Evolutionary conservation across 2,329 filamentous ascomycete species (phyloP), one percentile per base, ranked within the genome.

Genomic region (Lasiodiplodia theobromae): DNA sequence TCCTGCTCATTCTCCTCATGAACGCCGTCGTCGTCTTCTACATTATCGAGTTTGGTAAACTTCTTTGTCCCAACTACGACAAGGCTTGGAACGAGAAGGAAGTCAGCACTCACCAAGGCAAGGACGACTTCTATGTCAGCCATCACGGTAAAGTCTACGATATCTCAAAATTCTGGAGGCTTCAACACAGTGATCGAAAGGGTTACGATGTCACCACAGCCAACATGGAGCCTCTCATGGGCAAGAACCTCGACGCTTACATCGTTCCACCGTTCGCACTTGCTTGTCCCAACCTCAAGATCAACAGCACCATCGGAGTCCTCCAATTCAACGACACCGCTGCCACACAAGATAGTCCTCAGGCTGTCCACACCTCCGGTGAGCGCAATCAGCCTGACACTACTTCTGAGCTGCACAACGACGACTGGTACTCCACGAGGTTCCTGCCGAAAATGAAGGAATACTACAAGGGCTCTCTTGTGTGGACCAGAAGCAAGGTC

Each of bases 81-180:
- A 97, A 97, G 78, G 96, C 89, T 2, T 99, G 94, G 94, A 89
- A 88, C 66, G 77, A 82, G 4, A 85, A 85, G 12, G 88, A 99
- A 77, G 89, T 97, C 7, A 74, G 81, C 16, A 86, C 82, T 47
- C 95, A 97, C 74, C 84, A 87, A 72, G 91, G 88, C n/a, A 82
- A 86, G 7, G 85, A 89, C 68, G 92, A 97, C 76, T 97, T 90
- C 78, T 99, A 87, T 82, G 95, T 98, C 74, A 93, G 92, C 74
- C 89, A 96, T 72, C 91, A 90, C 68, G 96, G 96, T 71, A 89
- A 89, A 52, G 95, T 98, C 38, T 99, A 98, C 81, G 96, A 99
- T 75, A 88, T 99, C 54, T 88, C 90, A 66, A 92, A 94, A 68
- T 99, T 97, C 78, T 97, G 91, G 89, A 92, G 87, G 75, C 81